Conservation (phyloP, 805 yeast genomes). For the Zygoascus biomembranicola region DNA sequence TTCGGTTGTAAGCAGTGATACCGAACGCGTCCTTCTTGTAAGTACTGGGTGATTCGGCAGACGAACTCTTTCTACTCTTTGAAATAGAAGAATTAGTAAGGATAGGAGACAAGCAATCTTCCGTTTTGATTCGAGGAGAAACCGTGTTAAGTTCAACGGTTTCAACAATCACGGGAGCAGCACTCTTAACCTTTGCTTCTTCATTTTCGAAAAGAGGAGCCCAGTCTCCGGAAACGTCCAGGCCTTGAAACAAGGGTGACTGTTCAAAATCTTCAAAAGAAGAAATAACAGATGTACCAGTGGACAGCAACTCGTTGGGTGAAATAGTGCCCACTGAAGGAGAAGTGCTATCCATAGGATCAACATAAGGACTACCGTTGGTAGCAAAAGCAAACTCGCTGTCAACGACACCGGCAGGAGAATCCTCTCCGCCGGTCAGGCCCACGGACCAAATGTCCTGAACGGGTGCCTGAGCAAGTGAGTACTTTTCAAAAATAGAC, state of each 20-base stretch:
- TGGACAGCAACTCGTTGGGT: constrained; percentile 15
- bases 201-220: constrained; percentile 27
- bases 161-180: not conserved
- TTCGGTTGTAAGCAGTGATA: constrained; percentile 65
- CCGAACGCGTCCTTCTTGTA: constrained; percentile 62
- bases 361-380: constrained; percentile 5
- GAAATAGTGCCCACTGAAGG: constrained; percentile 15
- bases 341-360: constrained; percentile 8
- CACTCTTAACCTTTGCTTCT: not conserved
- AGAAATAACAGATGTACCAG: constrained; percentile 6
- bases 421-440: not conserved
- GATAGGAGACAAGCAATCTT: not conserved
- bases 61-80: constrained; percentile 13
- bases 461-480: constrained; percentile 24
- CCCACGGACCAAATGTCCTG: constrained; percentile 21
- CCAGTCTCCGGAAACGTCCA: constrained; percentile 25
- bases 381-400: constrained; percentile 3
- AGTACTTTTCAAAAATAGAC: constrained; percentile 26
- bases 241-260: constrained; percentile 27
- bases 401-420: not conserved
- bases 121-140: not conserved
- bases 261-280: constrained; percentile 18
- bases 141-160: not conserved
- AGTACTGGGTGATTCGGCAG: constrained; percentile 4
- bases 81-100: constrained; percentile 5